phyloP scores from a whole-genome alignment of 108 stramenopile genomes.

The Nitzschia sp. region DNA sequence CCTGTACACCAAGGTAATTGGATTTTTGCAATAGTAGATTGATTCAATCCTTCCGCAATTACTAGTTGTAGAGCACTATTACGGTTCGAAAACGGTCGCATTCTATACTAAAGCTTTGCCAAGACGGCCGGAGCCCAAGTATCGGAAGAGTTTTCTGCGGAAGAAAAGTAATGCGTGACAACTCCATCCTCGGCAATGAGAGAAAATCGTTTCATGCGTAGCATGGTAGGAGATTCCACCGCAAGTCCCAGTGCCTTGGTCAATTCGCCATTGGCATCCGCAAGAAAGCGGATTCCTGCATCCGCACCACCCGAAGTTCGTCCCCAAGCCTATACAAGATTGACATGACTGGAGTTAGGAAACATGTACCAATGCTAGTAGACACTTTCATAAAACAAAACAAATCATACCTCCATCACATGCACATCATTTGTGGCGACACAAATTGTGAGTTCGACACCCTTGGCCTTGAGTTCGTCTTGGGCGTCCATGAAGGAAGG shows the following conservation, averaged over 20 bases:
- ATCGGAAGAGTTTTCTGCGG: constrained; percentile 59
- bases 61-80: no score
- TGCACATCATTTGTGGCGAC: constrained; percentile 88
- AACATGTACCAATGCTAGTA: background rate
- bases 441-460: constrained; percentile 83
- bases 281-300: constrained; percentile 75
- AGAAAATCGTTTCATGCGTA: constrained; percentile 74
- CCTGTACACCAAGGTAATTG: no score
- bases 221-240: constrained; percentile 68
- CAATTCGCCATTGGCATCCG: constrained; percentile 69
- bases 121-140: constrained; percentile 87
- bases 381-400: background rate
- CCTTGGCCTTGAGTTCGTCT: constrained; percentile 80
- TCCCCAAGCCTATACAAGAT: constrained; percentile 74
- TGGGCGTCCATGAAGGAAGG: constrained; percentile 85
- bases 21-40: no score
- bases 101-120: constrained; percentile 35
- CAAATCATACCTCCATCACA: constrained; percentile 71
- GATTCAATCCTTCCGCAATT: no score
- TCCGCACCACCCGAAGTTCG: constrained; percentile 73
- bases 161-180: constrained; percentile 77
- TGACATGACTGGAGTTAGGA: background rate
- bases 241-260: constrained; percentile 69
- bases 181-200: constrained; percentile 86
- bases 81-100: no score